Conservation (phyloP, 371 early-diverging fungal species). For the Zopfochytrium polystomum region DNA sequence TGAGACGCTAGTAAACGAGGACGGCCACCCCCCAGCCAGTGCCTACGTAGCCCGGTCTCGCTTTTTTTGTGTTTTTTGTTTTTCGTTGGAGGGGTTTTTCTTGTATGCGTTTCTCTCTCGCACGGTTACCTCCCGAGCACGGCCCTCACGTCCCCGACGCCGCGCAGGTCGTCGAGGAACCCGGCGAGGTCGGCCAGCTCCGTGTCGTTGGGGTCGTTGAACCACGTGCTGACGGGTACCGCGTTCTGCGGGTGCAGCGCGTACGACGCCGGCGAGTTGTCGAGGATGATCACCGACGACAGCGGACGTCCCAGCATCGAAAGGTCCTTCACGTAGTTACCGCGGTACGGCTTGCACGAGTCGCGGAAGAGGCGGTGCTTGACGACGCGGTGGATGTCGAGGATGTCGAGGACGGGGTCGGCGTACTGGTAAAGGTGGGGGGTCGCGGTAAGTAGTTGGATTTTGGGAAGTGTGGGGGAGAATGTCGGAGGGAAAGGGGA, state of each 20-base stretch:
- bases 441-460: too few relatives aligned
- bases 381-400: conserved; percentile 31
- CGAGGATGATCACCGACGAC: conserved; percentile 14
- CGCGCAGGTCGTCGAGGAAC: conserved; percentile 24
- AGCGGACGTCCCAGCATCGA: conserved; percentile 18
- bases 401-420: conserved; percentile 34
- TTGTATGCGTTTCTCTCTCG: too few relatives aligned
- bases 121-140: conserved; percentile 47
- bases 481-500: too few relatives aligned
- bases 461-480: too few relatives aligned
- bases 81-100: too few relatives aligned
- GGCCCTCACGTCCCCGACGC: conserved; percentile 61
- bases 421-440: conserved; percentile 76
- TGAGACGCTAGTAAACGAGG: too few relatives aligned
- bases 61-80: too few relatives aligned
- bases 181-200: conserved; percentile 27
- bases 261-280: conserved; percentile 21
- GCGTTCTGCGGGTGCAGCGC: conserved; percentile 31
- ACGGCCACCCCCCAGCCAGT: too few relatives aligned
- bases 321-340: conserved; percentile 36
- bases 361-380: conserved; percentile 35
- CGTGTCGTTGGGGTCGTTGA: conserved; percentile 26
- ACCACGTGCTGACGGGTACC: conserved; percentile 28
- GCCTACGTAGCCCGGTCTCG: too few relatives aligned
- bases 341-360: conserved; percentile 28